Base-by-base conservation (phyloP, 2,329 filamentous ascomycete species). In the Fusarium udum region DNA sequence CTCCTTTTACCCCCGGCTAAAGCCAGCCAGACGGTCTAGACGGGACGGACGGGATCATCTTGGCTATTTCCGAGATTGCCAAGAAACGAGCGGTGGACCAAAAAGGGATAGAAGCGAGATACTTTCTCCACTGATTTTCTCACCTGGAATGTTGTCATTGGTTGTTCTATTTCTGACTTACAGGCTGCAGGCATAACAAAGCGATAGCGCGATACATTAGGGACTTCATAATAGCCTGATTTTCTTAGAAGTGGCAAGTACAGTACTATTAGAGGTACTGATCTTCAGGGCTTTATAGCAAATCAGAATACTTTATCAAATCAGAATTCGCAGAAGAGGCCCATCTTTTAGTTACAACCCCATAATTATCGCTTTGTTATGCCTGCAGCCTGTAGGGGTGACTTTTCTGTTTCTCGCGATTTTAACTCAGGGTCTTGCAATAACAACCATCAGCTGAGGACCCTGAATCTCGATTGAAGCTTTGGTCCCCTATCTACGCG, bases 21-120 rank as follows among this genome's bases (percentile, higher is more conserved):
- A 43, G n/a, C 36, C 22, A n/a, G 26, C 12, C 20, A 20, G 32
- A 20, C 24, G 36, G 48, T 48, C 37, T 46, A 49, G 43, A 39
- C 24, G 18, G 18, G 16, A 37, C 24, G 51, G 32, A 48, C 31
- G 34, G 34, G 34, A 55, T 31, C 51, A 36, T 32, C 45, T 45
- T 57, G n/a, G 55, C n/a, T 64, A 69, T 58, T 64, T 64, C 67
- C 65, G 67, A 58, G 65, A 69, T 64, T 69, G 58, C n/a, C 34
- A 46, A 52, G 45, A 24, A 36, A 36, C 22, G 32, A 63, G 48
- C 42, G 32, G 65, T 51, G 57, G 64, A 39, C 36, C 51, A 40
- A 52, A 69, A 53, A 39, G 52, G 65, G 40, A 67, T 56, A 53
- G 45, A 48, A 34, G 31, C 59, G 40, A 55, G 36, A 62, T 43